Conservation (phyloP, 495 filamentous ascomycete species). For the Aspergillus mulundensis region DNA sequence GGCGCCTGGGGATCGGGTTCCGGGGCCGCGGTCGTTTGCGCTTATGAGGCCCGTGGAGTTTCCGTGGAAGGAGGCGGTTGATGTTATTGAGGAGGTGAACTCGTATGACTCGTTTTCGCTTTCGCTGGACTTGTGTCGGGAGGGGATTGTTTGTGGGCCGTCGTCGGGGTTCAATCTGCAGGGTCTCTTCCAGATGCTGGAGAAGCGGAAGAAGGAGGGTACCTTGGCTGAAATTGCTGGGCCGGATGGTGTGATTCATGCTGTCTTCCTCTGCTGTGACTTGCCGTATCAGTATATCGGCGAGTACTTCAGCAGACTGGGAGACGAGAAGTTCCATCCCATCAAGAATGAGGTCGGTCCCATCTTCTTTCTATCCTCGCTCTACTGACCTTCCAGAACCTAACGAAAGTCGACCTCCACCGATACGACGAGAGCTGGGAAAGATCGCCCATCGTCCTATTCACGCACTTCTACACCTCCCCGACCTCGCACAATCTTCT, state of each 20-base stretch:
- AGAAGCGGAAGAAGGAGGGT: constrained; percentile 42
- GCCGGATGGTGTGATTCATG: constrained; percentile 44
- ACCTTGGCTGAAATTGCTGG: constrained; percentile 42
- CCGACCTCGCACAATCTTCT: constrained; percentile 24
- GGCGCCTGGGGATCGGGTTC: constrained; percentile 51
- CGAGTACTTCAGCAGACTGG: constrained; percentile 56
- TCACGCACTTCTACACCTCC: constrained; percentile 31
- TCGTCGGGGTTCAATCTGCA: constrained; percentile 56
- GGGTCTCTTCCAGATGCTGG: constrained; percentile 51
- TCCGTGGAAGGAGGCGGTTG: constrained; percentile 53
- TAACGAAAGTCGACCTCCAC: constrained; percentile 49
- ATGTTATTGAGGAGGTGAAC: constrained; percentile 50
- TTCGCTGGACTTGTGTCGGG: constrained; percentile 51
- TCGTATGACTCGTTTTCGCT: constrained; percentile 50
- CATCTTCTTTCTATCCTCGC: constrained; percentile 8
- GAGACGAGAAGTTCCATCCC: constrained; percentile 45
- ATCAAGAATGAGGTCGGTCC: constrained; percentile 52
- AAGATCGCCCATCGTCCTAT: constrained; percentile 36
- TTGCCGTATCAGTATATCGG: constrained; percentile 61
- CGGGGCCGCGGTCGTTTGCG: constrained; percentile 52
- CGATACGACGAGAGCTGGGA: constrained; percentile 54
- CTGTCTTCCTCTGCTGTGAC: constrained; percentile 59
- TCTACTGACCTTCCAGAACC: constrained; percentile 23
- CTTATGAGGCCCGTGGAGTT: constrained; percentile 51
- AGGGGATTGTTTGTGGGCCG: constrained; percentile 57